Conservation (phyloP, 352 stramenopile genomes). For the Pythium insidiosum region DNA sequence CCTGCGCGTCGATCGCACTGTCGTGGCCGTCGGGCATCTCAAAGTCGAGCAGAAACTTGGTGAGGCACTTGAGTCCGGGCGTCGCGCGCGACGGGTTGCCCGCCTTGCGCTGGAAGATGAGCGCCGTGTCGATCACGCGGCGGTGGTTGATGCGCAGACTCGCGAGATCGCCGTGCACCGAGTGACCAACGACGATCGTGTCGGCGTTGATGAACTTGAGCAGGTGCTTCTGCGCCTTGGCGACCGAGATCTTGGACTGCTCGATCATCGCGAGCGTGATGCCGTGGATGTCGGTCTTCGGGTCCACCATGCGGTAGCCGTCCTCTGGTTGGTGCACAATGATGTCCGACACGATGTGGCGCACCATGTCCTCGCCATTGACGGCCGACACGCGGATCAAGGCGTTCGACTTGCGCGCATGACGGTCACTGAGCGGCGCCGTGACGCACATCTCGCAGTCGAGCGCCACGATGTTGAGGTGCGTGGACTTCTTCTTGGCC, state of each 20-base stretch:
- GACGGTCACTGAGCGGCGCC: constrained; percentile 8
- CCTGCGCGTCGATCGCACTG: constrained; percentile 80
- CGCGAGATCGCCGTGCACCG: constrained; percentile 65
- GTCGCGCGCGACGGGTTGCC: constrained; percentile 24
- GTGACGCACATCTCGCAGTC: constrained; percentile 88
- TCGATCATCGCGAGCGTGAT: constrained; percentile 66
- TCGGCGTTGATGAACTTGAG: constrained; percentile 79
- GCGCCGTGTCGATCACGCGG: constrained; percentile 76
- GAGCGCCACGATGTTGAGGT: constrained; percentile 64
- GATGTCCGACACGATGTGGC: constrained; percentile 63
- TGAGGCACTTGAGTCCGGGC: constrained; percentile 65
- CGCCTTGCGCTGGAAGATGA: constrained; percentile 66
- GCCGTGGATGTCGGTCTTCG: constrained; percentile 84
- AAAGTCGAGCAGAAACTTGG: constrained; percentile 73
- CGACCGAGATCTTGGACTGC: constrained; percentile 63
- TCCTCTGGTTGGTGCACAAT: constrained; percentile 76
- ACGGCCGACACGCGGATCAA: constrained; percentile 78
- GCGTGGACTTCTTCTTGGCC: constrained; percentile 47
- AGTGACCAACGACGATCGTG: constrained; percentile 82
- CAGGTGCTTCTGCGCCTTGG: constrained; percentile 72
- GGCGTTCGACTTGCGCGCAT: constrained; percentile 37
- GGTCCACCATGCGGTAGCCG: constrained; percentile 46
- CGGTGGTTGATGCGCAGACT: constrained; percentile 67
- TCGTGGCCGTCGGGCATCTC: constrained; percentile 83
- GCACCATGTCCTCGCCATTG: constrained; percentile 69